Conservation (phyloP, 768 basidiomycete genomes). For the Rubroboletus pulcherrimus region DNA sequence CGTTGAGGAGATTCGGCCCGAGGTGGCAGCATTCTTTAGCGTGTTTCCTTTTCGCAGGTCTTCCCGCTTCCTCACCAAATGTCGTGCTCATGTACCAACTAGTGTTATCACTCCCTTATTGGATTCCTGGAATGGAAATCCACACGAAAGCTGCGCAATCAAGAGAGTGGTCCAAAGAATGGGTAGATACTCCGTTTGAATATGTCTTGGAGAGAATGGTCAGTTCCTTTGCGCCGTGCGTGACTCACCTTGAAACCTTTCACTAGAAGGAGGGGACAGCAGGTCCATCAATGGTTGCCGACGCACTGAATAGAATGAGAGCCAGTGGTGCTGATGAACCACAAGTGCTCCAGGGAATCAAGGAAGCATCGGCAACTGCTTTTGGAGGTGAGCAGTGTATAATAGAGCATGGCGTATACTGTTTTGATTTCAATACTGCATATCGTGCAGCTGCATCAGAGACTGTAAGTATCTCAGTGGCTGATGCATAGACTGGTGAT, state of each 20-base stretch:
- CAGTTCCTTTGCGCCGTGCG: neutral
- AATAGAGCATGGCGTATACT: neutral
- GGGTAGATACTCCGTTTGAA: conserved; percentile 22
- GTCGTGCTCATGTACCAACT: conserved; percentile 8
- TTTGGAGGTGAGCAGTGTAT: conserved; percentile 14
- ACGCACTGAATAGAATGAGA: conserved; percentile 8
- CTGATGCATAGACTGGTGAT: neutral
- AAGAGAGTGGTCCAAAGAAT: conserved; percentile 14
- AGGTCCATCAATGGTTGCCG: conserved; percentile 15
- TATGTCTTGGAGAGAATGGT: conserved; percentile 13
- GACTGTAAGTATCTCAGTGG: conserved; percentile 8
- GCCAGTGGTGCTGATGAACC: neutral
- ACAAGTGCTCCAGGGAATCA: conserved; percentile 9
- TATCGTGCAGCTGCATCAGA: conserved; percentile 14
- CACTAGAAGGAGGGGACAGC: conserved; percentile 11
- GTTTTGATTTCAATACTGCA: neutral
- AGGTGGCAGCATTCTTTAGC: conserved; percentile 15
- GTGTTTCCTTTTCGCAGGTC: conserved; percentile 9
- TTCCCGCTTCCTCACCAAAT: neutral
- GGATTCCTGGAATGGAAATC: conserved; percentile 30
- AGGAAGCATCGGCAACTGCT: conserved; percentile 19
- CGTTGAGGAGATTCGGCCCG: conserved; percentile 21
- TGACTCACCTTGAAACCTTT: neutral
- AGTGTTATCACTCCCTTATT: conserved; percentile 25
- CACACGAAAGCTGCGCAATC: conserved; percentile 21